Conservation (phyloP, 2,329 filamentous ascomycete species). For the Colletotrichum paranaense region DNA sequence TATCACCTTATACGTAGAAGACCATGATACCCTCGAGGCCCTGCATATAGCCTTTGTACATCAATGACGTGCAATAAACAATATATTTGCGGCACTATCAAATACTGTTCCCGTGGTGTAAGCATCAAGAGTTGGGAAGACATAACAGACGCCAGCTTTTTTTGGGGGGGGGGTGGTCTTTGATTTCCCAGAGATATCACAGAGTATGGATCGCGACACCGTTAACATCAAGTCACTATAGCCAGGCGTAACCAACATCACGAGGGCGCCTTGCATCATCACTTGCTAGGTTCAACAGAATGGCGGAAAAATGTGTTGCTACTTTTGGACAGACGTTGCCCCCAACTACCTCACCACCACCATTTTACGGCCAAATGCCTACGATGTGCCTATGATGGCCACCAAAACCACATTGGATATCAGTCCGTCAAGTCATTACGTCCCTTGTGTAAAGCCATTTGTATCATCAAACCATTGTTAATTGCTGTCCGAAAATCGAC, state of each 20-base stretch:
- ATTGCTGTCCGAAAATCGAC: slow-evolving; percentile 46
- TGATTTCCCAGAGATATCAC: too few relatives aligned
- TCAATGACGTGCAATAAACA: background rate
- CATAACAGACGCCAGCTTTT: background rate
- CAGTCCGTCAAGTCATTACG: slow-evolving; percentile 23
- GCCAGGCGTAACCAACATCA: background rate
- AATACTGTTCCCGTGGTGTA: too few relatives aligned
- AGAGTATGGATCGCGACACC: background rate
- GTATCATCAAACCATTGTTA: slow-evolving; percentile 33
- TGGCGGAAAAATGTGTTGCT: background rate
- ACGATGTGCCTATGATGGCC: background rate
- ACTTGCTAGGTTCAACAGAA: background rate
- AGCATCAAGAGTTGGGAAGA: background rate
- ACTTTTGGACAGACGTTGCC: background rate
- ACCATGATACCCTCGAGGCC: slow-evolving; percentile 20
- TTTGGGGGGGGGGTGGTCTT: too few relatives aligned
- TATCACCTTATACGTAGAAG: background rate
- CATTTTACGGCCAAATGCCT: slow-evolving; percentile 1
- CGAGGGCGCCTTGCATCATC: background rate
- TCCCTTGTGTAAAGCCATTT: slow-evolving; percentile 30
- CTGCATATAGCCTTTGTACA: background rate
- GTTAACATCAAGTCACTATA: background rate
- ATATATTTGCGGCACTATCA: background rate
- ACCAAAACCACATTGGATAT: slow-evolving; percentile 12
- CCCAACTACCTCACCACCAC: background rate